Conservation (phyloP, 2,329 filamentous ascomycete species). For the Diplodia scrobiculata region DNA sequence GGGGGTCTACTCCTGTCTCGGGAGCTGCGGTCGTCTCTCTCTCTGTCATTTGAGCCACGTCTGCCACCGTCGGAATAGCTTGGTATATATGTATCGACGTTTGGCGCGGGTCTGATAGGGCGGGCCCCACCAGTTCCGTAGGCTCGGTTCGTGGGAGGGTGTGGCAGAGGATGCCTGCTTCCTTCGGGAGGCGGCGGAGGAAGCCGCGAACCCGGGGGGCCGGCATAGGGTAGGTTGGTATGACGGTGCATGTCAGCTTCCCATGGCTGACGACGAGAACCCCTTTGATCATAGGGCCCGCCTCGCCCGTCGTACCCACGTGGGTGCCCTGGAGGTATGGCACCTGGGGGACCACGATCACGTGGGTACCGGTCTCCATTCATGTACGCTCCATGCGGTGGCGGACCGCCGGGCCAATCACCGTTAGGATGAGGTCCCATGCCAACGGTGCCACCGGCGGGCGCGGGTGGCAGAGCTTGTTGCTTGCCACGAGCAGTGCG, state of each 20-base stretch:
- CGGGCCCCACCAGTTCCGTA: constrained; percentile 31
- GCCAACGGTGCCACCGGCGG: constrained; percentile 86
- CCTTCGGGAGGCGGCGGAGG: constrained; percentile 44
- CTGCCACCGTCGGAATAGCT: constrained; percentile 40
- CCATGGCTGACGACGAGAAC: constrained; percentile 37
- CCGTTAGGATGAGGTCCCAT: constrained; percentile 60
- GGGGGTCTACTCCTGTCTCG: constrained; percentile 36
- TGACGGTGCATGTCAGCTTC: constrained; percentile 32
- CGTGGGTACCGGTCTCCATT: constrained; percentile 42
- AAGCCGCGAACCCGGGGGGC: constrained; percentile 31
- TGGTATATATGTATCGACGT: constrained; percentile 51
- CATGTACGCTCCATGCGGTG: constrained; percentile 39
- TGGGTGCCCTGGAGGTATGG: constrained; percentile 35
- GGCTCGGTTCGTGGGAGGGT: constrained; percentile 37
- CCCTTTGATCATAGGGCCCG: constrained; percentile 38
- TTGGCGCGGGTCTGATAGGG: constrained; percentile 30
- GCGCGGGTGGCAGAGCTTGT: constrained; percentile 81
- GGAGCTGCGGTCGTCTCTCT: constrained; percentile 40
- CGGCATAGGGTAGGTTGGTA: constrained; percentile 28
- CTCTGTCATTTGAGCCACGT: constrained; percentile 34
- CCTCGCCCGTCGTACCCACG: constrained; percentile 39
- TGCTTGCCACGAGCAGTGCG: constrained; percentile 87
- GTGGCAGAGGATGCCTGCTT: constrained; percentile 42
- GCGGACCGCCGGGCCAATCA: constrained; percentile 53
- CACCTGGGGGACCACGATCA: constrained; percentile 47